Evolutionary conservation across 805 yeast species (phyloP), one percentile per base, ranked within the genome.

Genomic region (Saccharomyces jurei): DNA sequence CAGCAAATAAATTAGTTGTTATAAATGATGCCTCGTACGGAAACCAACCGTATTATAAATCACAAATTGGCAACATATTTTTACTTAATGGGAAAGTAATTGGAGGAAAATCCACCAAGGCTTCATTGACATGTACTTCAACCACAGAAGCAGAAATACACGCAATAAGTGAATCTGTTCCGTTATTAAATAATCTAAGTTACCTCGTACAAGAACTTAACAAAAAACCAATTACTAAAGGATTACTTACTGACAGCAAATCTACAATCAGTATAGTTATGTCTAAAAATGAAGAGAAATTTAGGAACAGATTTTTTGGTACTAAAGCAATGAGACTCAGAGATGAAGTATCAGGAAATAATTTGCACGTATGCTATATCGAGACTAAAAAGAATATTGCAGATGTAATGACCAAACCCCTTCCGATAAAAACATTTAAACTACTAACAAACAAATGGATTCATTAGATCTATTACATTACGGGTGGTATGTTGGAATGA

Each of bases 251-350:
- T 27, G 53, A 51, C 21, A 51, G 55, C 17, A 48, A 46, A 47
- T 46, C 53, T 13, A 17, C 30, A 31, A 50, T 46, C 17, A n/a
- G 48, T 32, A 32, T 27, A 32, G 13, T 32, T 13, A 50, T 48
- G 14, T 30, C 27, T n/a, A 27, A 30, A 25, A 32, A 53, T 31
- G 50, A 44, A 9, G 30, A 44, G 30, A 53, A 50, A 36, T 47
- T 32, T 21, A 21, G 53, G 21, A 53, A 50, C 29, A 47, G 36
- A 36, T 50, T 53, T n/a, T 53, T 53, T 11, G 57, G 54, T n/a
- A 51, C 47, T 32, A 51, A 51, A 22, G 54, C 50, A 25, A 51
- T 44, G 44, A 41, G 54, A 36, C 49, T 54, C 3, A 51, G 54
- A 44, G 51, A 54, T 11, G 51, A 50, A 21, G 41, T 30, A 27